Evolutionary conservation across 495 filamentous ascomycete genomes (phyloP).

Genomic region (Rhizodiscina lignyota): DNA sequence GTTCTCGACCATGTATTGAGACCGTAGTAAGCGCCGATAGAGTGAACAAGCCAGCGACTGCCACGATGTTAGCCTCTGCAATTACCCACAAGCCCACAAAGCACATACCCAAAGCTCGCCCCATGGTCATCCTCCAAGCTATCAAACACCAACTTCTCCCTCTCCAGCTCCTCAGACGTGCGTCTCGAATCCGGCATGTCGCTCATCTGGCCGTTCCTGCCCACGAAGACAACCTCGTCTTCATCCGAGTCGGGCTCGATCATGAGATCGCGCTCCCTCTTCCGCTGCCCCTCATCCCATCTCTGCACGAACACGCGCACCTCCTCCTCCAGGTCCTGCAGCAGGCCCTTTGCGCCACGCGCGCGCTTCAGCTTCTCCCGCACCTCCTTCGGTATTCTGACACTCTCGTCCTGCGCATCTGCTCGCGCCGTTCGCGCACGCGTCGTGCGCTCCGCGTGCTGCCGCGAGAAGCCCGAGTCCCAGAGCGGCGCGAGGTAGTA

Average conservation of each 20-base stretch:
- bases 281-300: slow-evolving; percentile 24
- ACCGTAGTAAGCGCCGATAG: slow-evolving; percentile 84
- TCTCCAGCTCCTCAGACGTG: slow-evolving; percentile 22
- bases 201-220: slow-evolving; percentile 56
- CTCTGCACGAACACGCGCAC: slow-evolving; percentile 19
- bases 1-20: slow-evolving; percentile 72
- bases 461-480: slow-evolving; percentile 46
- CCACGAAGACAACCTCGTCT: slow-evolving; percentile 89
- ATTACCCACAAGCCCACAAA: background rate
- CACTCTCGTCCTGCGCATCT: slow-evolving; percentile 11
- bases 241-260: slow-evolving; percentile 45
- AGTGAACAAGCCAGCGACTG: slow-evolving; percentile 88
- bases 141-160: slow-evolving; percentile 56
- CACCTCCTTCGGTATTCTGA: slow-evolving; percentile 42
- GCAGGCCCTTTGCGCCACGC: slow-evolving; percentile 36
- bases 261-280: slow-evolving; percentile 13
- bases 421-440: slow-evolving; percentile 1
- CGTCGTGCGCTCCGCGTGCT: slow-evolving; percentile 22
- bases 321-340: slow-evolving; percentile 20
- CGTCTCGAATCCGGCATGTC: slow-evolving; percentile 29
- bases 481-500: slow-evolving; percentile 82
- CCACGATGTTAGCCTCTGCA: slow-evolving; percentile 9
- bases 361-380: slow-evolving; percentile 50
- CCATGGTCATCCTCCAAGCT: slow-evolving; percentile 53
- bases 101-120: slow-evolving; percentile 67